Evolutionary conservation across 2,329 filamentous ascomycete genomes (phyloP), one percentile per base, ranked within the genome.

Genomic region (Trichophyton rubrum): DNA sequence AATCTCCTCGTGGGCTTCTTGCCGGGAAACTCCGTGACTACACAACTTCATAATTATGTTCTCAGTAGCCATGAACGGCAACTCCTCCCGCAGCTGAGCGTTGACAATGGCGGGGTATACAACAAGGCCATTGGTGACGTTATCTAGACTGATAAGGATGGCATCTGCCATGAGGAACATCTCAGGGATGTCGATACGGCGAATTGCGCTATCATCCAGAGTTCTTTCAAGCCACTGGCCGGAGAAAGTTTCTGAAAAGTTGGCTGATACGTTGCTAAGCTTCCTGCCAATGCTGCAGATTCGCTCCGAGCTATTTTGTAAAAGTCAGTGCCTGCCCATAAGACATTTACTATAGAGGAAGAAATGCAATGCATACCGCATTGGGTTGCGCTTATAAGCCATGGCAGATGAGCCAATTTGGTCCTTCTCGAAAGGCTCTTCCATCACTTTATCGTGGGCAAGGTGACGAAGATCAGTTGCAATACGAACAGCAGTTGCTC

Each of bases 1-100:
- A 68, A 96, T 91, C 73, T 92, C 78, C 76, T 96, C 90, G 74
- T 96, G 90, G 0, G 89, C 87, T 60, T 91, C 88, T 71, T 95
- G 89, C 58, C 90, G 79, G 8, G 83, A 88, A 30, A 78, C 81
- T 35, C 88, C 89, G 68, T 85, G 81, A 61, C 84, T 82, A 30
- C 86, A 83, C 60, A 92, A 79, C 66, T 83, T 84, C 88, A 95
- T 90, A 71, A 91, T 88, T 70, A 90, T 85, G 66, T 81, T 64
- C 56, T 81, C 80, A 6, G 85, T 90, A 6, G 85, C 81, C 87
- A 92, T 95, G 75, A 96, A 95, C 0, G 91, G 91, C 13, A 96
- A 82, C 74, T 95, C 88, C 63, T 85, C 81, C 66, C 85, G 80
- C 53, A 95, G 78, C 64, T 81, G 85, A 62, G 80, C 78, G 62